Percentiles rank a stretch among this genome's conserved stretches.
phyloP scores from a whole-genome alignment of 225 moss, liverwort and hornwort genomes.

The Anthoceros angustus region DNA sequence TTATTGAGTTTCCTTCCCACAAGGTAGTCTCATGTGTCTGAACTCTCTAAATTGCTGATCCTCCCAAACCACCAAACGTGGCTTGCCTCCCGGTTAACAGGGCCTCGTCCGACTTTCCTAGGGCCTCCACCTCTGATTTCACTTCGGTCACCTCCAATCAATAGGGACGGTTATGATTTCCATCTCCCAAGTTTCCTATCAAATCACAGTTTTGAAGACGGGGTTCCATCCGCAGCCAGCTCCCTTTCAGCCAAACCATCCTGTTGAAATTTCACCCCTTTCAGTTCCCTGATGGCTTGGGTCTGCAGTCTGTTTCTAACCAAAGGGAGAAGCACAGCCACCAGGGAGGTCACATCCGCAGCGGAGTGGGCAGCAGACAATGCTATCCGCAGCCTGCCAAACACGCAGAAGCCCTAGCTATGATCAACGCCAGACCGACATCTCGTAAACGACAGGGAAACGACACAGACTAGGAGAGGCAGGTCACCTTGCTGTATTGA shows the following conservation, averaged over 20 bases:
- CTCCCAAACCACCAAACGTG: too few species aligned
- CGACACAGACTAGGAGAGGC: neutral
- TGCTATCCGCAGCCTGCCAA: slow-evolving; percentile 72
- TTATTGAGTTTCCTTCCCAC: slow-evolving; percentile 4
- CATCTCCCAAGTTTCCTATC: too few species aligned
- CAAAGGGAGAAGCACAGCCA: slow-evolving; percentile 49
- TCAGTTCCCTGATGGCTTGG: neutral
- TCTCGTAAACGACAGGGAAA: neutral
- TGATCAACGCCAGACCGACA: neutral
- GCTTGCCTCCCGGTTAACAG: too few species aligned
- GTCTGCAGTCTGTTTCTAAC: slow-evolving; percentile 36
- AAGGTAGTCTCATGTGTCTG: neutral
- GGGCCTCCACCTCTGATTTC: too few species aligned
- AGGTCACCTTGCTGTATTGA: slow-evolving; percentile 67
- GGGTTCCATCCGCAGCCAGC: too few species aligned
- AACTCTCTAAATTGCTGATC: too few species aligned
- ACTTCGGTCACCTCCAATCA: too few species aligned
- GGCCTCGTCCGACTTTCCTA: too few species aligned
- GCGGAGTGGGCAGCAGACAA: slow-evolving; percentile 77
- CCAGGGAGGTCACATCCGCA: slow-evolving; percentile 62
- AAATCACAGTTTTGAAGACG: too few species aligned
- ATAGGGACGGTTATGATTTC: too few species aligned
- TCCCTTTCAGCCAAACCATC: neutral
- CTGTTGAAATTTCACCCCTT: neutral
- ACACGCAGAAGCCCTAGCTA: neutral